A percentile compares a stretch with the other conserved stretches of the same genome.
phyloP scores from a whole-genome alignment of 2,329 filamentous ascomycete species.

The Sphaerulina musiva region DNA sequence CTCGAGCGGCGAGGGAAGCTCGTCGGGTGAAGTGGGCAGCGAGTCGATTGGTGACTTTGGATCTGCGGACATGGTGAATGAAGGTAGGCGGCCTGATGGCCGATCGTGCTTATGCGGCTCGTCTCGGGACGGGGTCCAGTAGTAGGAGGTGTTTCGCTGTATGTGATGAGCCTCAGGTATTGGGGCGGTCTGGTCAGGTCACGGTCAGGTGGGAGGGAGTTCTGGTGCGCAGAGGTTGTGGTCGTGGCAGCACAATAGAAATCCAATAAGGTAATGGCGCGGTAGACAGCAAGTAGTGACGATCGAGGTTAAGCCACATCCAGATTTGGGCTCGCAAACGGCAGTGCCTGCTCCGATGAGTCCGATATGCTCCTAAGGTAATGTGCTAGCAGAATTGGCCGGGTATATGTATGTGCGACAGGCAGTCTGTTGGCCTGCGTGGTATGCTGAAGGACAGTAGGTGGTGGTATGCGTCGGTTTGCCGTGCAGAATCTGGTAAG shows the following conservation, averaged over 20 bases:
- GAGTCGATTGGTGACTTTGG: conserved; percentile 17
- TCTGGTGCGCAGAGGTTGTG: background rate
- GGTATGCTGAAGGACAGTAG: background rate
- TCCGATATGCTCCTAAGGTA: background rate
- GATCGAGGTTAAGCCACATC: background rate
- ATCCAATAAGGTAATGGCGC: too few species aligned
- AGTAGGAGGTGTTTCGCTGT: background rate
- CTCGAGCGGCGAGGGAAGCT: conserved; percentile 17
- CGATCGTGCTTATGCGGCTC: background rate
- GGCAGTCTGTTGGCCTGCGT: background rate
- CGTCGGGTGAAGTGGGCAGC: conserved; percentile 28
- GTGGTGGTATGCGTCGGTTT: background rate
- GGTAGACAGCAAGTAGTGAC: background rate
- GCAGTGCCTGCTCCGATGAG: background rate
- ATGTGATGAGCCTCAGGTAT: background rate
- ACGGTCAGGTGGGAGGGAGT: background rate
- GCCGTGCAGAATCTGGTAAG: background rate
- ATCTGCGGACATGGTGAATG: conserved; percentile 13
- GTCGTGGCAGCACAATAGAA: background rate
- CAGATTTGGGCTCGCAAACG: background rate
- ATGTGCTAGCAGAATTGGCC: background rate
- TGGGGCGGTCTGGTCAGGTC: background rate
- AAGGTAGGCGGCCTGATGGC: background rate
- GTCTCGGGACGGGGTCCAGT: background rate
- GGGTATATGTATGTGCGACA: background rate